Evolutionary conservation across 2,329 filamentous ascomycete species (phyloP).

Genomic region (Colletotrichum somersetense): DNA sequence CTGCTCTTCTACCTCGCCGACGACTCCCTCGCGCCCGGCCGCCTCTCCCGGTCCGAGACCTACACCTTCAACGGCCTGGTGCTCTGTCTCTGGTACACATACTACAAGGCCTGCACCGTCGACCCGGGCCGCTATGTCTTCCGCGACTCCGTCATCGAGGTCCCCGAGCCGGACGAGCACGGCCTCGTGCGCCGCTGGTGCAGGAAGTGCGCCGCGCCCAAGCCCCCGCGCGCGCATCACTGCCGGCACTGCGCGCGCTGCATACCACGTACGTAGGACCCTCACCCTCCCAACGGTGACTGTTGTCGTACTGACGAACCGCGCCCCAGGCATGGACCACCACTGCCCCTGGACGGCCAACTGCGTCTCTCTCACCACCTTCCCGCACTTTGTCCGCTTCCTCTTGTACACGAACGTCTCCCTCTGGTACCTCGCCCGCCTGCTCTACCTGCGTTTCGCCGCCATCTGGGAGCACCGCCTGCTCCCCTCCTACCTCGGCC

Average conservation of each 20-base stretch:
- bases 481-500: conserved; percentile 81
- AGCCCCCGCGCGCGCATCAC: conserved; percentile 84
- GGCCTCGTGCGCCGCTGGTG: conserved; percentile 70
- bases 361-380: conserved; percentile 85
- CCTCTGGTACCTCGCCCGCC: conserved; percentile 71
- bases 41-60: conserved; percentile 68
- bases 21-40: conserved; percentile 67
- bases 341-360: conserved; percentile 89
- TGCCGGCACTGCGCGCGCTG: conserved; percentile 82
- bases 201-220: conserved; percentile 78
- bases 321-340: conserved; percentile 74
- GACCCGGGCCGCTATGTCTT: conserved; percentile 69
- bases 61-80: conserved; percentile 76
- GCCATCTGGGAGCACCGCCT: conserved; percentile 74
- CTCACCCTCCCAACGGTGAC: background rate
- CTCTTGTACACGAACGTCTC: conserved; percentile 76
- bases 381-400: conserved; percentile 87
- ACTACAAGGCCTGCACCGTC: conserved; percentile 71
- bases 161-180: conserved; percentile 46
- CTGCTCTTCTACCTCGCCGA: conserved; percentile 73
- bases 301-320: conserved; percentile 2
- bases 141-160: conserved; percentile 51
- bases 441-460: conserved; percentile 70
- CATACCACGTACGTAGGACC: conserved; percentile 65
- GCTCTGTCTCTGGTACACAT: conserved; percentile 75